Percentiles rank a stretch among this genome's conserved stretches.
phyloP scores from a whole-genome alignment of 345 rosid genomes.

The Eucalyptus regnans region DNA sequence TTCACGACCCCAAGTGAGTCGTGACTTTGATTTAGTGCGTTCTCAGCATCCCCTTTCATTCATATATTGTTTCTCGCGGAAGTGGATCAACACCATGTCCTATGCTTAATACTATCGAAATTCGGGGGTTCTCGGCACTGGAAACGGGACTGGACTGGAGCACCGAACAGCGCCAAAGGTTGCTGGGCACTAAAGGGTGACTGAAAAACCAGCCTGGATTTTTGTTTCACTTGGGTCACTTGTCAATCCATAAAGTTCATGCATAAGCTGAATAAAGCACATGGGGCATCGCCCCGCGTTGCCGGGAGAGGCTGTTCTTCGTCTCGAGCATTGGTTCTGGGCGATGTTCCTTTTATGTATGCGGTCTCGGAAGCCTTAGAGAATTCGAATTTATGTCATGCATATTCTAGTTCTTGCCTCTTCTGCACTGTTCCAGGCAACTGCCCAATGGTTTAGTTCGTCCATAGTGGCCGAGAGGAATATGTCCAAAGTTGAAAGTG shows the following conservation, averaged over 20 bases:
- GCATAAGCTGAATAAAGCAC: not conserved
- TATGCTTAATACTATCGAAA: not conserved
- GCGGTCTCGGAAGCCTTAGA: not conserved
- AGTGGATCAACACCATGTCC: not conserved
- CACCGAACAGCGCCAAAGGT: not conserved
- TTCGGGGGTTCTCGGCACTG: not conserved
- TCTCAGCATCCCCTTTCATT: not conserved
- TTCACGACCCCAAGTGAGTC: constrained; percentile 15
- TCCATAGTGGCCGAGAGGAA: not conserved
- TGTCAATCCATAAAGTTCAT: not conserved
- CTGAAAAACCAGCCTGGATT: not conserved
- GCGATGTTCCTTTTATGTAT: not conserved
- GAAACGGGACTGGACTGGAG: not conserved
- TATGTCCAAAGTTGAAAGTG: not conserved
- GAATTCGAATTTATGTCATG: not conserved
- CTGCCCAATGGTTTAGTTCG: not conserved
- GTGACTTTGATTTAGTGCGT: not conserved
- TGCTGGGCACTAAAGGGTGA: not conserved
- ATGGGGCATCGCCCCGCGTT: not conserved
- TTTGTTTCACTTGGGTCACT: not conserved
- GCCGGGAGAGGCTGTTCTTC: not conserved
- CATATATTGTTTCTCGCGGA: not conserved
- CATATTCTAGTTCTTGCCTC: not conserved
- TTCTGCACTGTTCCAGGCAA: not conserved
- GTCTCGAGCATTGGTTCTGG: not conserved